Conservation (phyloP, 441 rosid species). For the Euphorbia neoarborescens region DNA sequence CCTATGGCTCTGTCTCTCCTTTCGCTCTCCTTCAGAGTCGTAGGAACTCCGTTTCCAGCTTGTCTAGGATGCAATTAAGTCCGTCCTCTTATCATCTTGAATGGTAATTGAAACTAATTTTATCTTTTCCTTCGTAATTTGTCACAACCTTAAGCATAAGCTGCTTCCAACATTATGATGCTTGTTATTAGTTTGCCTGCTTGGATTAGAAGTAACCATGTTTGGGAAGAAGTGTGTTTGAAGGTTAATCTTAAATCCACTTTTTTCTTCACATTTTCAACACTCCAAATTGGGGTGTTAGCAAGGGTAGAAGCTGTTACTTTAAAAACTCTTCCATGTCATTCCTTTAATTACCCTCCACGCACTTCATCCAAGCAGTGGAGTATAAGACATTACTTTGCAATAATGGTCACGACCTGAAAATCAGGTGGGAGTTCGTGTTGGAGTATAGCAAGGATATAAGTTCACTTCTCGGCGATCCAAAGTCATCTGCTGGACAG, state of each 20-base stretch:
- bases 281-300: too few relatives aligned
- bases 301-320: too few relatives aligned
- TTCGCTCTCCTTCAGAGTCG: constrained; percentile 84
- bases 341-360: too few relatives aligned
- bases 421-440: constrained; percentile 72
- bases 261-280: too few relatives aligned
- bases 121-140: too few relatives aligned
- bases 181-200: neutral
- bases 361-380: too few relatives aligned
- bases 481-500: constrained; percentile 27
- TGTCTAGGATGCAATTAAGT: constrained; percentile 47
- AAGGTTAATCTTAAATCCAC: too few relatives aligned
- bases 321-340: too few relatives aligned
- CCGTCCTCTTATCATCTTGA: constrained; percentile 53
- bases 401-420: neutral
- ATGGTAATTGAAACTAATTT: constrained; percentile 42
- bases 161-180: neutral
- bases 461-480: constrained; percentile 48
- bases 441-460: constrained; percentile 86
- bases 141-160: neutral
- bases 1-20: constrained; percentile 79
- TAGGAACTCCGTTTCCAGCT: constrained; percentile 45
- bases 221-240: too few relatives aligned
- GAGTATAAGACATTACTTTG: too few relatives aligned
- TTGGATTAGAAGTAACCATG: too few relatives aligned